A percentile compares a stretch with the other conserved stretches of the same genome.
phyloP scores from a whole-genome alignment of 768 basidiomycete genomes.

The Suillus americanus region DNA sequence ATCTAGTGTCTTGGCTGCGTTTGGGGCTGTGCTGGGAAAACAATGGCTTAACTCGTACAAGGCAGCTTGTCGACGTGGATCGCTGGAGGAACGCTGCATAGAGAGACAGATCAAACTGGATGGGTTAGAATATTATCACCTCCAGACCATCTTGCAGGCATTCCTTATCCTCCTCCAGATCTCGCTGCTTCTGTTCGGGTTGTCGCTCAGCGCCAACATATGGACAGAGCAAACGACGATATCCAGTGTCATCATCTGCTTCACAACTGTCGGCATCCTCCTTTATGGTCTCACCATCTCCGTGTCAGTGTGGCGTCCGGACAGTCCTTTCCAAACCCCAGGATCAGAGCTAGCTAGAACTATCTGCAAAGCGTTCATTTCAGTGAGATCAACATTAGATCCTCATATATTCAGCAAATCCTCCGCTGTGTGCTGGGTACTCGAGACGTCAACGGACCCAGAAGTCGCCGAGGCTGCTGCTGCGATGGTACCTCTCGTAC shows the following conservation, averaged over 20 bases:
- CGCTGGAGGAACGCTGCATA: neutral
- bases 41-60: neutral
- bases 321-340: constrained; percentile 15
- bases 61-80: neutral
- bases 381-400: too few relatives aligned
- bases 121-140: neutral
- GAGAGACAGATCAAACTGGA: neutral
- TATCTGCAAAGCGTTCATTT: neutral
- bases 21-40: neutral
- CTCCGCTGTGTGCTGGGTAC: constrained; percentile 14
- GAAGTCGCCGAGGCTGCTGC: neutral
- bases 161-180: constrained; percentile 3
- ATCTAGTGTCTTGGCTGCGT: neutral
- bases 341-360: neutral
- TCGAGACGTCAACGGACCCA: constrained; percentile 19
- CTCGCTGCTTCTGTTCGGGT: constrained; percentile 10
- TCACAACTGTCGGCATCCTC: neutral
- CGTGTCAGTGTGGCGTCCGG: neutral
- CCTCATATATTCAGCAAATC: too few relatives aligned
- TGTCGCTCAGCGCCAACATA: constrained; percentile 12
- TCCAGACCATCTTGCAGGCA: neutral
- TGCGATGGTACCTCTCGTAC: neutral
- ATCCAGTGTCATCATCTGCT: neutral
- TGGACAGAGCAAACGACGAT: neutral
- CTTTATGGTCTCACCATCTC: neutral